These are phyloP conservation scores for Alternaria angustiovoidea DNA, from an alignment of 2,329 filamentous ascomycete species.

Conservation along the genomic window DNA sequence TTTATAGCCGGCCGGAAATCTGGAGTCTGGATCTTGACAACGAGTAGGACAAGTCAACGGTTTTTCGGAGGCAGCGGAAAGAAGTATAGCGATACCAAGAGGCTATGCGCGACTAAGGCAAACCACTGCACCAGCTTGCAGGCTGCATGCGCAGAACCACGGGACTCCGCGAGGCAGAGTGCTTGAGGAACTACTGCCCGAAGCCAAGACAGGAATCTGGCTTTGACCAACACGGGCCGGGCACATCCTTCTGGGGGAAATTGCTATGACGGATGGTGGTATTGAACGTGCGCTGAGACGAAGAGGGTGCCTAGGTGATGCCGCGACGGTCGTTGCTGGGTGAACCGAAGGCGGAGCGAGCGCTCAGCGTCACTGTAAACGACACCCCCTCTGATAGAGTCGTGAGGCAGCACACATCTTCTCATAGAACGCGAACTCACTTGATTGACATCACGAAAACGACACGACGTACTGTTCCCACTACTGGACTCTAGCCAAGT, in stretches of 20 bases:
- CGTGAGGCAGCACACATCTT: slow-evolving; percentile 13
- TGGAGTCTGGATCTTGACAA: not conserved
- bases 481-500: slow-evolving; percentile 4
- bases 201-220: not conserved
- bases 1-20: slow-evolving; percentile 2
- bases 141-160: not conserved
- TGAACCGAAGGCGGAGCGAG: slow-evolving; percentile 21
- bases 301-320: slow-evolving; percentile 5
- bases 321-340: slow-evolving; percentile 20
- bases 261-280: slow-evolving; percentile 7
- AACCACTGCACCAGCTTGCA: slow-evolving; percentile 7
- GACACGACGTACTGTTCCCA: slow-evolving; percentile 3
- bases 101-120: not conserved
- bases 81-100: not conserved
- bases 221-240: not conserved
- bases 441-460: slow-evolving; percentile 11
- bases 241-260: not conserved
- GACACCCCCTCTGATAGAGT: not conserved
- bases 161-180: slow-evolving; percentile 1
- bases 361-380: slow-evolving; percentile 1
- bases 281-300: slow-evolving; percentile 14
- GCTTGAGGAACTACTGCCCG: not conserved
- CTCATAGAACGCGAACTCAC: slow-evolving; percentile 2
- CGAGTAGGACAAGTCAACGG: not conserved
- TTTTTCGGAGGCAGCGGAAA: slow-evolving; percentile 9